Base-by-base conservation (phyloP, 2,329 filamentous ascomycete species). In the Mycosphaerella sp. region DNA sequence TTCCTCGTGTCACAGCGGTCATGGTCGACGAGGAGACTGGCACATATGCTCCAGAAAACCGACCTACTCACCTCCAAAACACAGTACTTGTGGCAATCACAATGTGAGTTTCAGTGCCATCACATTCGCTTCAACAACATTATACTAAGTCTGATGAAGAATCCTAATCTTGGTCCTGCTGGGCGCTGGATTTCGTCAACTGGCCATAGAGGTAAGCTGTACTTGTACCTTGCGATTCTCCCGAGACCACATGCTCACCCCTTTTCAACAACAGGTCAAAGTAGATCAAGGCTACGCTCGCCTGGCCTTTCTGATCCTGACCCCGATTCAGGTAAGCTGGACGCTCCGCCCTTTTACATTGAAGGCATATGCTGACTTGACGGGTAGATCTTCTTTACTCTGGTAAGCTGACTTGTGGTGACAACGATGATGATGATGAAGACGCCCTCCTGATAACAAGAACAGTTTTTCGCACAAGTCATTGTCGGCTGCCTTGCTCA, bases 401-500 rank as follows among this genome's bases (percentile, higher is more conserved):
- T 91, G 63, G 73, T 74, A 66, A 59, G 67, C 6, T 26, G 4
- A 26, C 26, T 26, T 26, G 26, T 26, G 26, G 6, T 26, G 26
- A 26, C 23, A 34, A n/a, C 39, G 2, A n/a, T 29, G 11, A 29
- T n/a, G 17, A 9, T 7, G 48, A 44, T 32, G 7, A 29, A 2
- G 5, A 6, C 31, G 29, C 6, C 8, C 11, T 26, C 41, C 29
- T 44, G 34, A 45, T 23, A 12, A 4, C 32, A 46, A n/a, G 14
- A 45, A 11, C 21, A 77, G 65, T 89, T 92, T 75, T 90, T 92
- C 67, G 83, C 78, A 21, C 86, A 90, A 69, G 86, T 89, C 65
- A 85, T 91, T 55, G 75, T 90, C 48, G 86, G 86, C 57, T 89
- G 84, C 66, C 69, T 90, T 64, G 82, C 85, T 2, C 87, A 91